A percentile compares a stretch with the other conserved stretches of the same genome.
Evolutionary conservation across 2,329 filamentous ascomycete genomes (phyloP).

Genomic region (Zymoseptoria brevis): DNA sequence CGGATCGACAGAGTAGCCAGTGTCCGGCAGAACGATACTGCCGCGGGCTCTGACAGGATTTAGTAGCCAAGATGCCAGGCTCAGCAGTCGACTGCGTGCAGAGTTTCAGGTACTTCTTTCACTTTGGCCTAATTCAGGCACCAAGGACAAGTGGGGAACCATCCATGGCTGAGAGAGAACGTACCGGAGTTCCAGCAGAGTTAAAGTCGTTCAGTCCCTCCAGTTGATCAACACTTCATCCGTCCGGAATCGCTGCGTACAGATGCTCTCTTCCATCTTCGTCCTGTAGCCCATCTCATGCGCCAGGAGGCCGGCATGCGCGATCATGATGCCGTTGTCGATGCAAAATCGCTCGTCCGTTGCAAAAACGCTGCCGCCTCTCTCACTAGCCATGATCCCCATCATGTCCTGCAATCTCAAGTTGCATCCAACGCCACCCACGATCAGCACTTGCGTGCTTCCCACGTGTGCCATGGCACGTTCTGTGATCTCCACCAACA

Average conservation of each 20-base stretch:
- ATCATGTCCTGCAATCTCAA: slow-evolving; percentile 96
- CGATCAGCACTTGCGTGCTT: slow-evolving; percentile 80
- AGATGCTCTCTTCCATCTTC: slow-evolving; percentile 69
- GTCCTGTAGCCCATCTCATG: slow-evolving; percentile 75
- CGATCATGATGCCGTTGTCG: slow-evolving; percentile 99
- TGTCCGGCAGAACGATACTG: no score
- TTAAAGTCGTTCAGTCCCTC: slow-evolving; percentile 32
- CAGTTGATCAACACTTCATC: slow-evolving; percentile 45
- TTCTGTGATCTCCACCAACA: slow-evolving; percentile 98
- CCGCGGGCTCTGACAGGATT: no score
- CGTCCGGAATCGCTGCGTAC: slow-evolving; percentile 44
- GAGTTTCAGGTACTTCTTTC: no score
- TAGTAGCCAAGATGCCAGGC: no score
- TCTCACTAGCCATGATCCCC: slow-evolving; percentile 83
- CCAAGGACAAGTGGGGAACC: no score
- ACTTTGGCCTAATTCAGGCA: no score
- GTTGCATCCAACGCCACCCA: slow-evolving; percentile 93
- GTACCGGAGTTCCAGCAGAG: neutral
- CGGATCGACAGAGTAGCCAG: no score
- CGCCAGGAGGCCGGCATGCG: slow-evolving; percentile 83
- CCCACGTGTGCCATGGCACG: slow-evolving; percentile 97
- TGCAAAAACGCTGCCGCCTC: slow-evolving; percentile 84
- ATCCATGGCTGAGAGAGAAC: no score
- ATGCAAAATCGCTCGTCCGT: slow-evolving; percentile 98
- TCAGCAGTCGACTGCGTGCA: no score